Conservation (phyloP, 306 rosid genomes). For the Cicer bijugum region DNA sequence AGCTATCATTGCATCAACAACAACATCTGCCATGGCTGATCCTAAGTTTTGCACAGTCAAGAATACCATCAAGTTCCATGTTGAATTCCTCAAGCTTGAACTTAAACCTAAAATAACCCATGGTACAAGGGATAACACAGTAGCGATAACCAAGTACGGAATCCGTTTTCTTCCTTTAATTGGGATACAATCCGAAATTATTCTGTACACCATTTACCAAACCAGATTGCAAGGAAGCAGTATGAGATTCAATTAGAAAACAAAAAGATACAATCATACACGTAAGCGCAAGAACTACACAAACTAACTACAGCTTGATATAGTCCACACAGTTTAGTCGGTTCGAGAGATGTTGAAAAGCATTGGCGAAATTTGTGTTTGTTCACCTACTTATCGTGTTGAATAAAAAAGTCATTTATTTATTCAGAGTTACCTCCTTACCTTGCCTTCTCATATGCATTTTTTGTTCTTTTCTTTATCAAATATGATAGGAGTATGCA, state of each 20-base stretch:
- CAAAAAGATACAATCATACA: neutral
- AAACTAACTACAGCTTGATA: conserved; percentile 40
- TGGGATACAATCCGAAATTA: conserved; percentile 83
- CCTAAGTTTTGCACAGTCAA: conserved; percentile 83
- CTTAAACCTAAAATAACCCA: conserved; percentile 72
- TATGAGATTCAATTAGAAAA: conserved; percentile 29
- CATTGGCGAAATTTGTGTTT: neutral
- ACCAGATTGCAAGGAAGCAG: conserved; percentile 44
- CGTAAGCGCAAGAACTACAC: neutral
- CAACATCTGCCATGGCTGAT: conserved; percentile 94
- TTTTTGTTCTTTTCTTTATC: conserved; percentile 6
- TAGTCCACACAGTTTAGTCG: neutral
- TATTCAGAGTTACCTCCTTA: conserved; percentile 2
- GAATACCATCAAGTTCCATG: conserved; percentile 66
- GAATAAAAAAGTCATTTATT: conserved; percentile 12
- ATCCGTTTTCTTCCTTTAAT: conserved; percentile 81
- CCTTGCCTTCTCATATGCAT: conserved; percentile 3
- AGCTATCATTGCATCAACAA: conserved; percentile 91
- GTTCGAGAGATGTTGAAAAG: conserved; percentile 4
- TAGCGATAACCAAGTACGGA: conserved; percentile 77
- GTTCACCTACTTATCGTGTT: neutral
- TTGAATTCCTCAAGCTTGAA: conserved; percentile 63
- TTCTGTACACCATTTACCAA: conserved; percentile 56
- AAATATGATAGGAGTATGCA: conserved; percentile 22
- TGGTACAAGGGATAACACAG: conserved; percentile 80